phyloP scores from a whole-genome alignment of 495 filamentous ascomycete genomes.

The Chaetomidium leptoderma region DNA sequence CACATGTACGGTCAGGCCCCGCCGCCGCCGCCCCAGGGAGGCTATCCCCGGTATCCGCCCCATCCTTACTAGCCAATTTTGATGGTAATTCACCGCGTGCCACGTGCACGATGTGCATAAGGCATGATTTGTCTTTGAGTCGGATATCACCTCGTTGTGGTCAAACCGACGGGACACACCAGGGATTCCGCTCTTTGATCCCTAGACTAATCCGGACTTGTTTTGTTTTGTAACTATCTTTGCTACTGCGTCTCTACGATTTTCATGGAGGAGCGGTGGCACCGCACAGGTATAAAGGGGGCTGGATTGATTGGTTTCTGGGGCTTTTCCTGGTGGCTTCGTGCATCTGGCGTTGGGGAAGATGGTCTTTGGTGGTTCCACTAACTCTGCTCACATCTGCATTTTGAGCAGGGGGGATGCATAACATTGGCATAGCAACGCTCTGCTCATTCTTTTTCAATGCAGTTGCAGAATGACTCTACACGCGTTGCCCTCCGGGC shows the following conservation, averaged over 20 bases:
- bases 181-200: background rate
- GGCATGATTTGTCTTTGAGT: background rate
- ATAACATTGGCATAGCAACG: background rate
- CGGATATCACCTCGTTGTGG: background rate
- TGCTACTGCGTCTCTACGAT: background rate
- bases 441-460: background rate
- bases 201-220: background rate
- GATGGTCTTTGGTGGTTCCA: background rate
- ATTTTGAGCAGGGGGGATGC: background rate
- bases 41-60: constrained; percentile 16
- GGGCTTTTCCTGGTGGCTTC: background rate
- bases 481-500: no score
- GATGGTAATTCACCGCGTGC: background rate
- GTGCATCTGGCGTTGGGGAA: background rate
- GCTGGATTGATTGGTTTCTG: background rate
- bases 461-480: background rate
- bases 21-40: constrained; percentile 16
- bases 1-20: constrained; percentile 19
- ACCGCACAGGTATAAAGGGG: background rate
- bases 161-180: no score
- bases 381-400: background rate
- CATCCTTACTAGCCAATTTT: constrained; percentile 16
- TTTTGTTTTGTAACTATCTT: background rate
- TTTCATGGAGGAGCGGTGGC: background rate
- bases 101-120: background rate